phyloP scores from a whole-genome alignment of 1,284 basidiomycete species.

The Entoloma clypeatum region DNA sequence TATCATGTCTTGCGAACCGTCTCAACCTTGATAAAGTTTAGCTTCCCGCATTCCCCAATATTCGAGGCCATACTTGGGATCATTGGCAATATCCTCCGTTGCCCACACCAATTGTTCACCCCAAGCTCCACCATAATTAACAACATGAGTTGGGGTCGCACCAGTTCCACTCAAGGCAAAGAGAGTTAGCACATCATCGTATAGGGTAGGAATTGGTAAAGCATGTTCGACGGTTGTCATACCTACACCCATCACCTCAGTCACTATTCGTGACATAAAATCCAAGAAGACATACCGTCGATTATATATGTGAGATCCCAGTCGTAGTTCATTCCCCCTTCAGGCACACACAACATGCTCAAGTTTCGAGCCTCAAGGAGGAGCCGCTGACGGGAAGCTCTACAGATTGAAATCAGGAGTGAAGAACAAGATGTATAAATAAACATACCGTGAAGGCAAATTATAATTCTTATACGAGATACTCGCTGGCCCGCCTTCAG shows the following conservation, averaged over 20 bases:
- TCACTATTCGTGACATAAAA: neutral
- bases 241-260: slow-evolving; percentile 36
- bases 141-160: slow-evolving; percentile 67
- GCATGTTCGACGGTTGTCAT: slow-evolving; percentile 78
- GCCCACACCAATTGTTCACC: slow-evolving; percentile 72
- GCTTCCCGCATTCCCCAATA: neutral
- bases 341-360: slow-evolving; percentile 68
- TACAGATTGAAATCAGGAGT: slow-evolving; percentile 21
- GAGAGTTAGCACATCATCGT: slow-evolving; percentile 63
- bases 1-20: slow-evolving; percentile 59
- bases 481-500: slow-evolving; percentile 61
- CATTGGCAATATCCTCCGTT: slow-evolving; percentile 56
- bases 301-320: slow-evolving; percentile 75
- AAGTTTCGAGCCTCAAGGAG: slow-evolving; percentile 57
- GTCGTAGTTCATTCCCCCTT: slow-evolving; percentile 73
- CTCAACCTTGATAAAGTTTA: slow-evolving; percentile 44
- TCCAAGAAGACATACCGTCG: slow-evolving; percentile 45
- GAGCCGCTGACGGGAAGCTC: slow-evolving; percentile 66
- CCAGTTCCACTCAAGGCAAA: slow-evolving; percentile 67
- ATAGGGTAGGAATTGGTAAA: slow-evolving; percentile 58
- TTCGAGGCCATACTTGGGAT: slow-evolving; percentile 49
- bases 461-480: slow-evolving; percentile 79
- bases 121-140: slow-evolving; percentile 65
- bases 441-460: slow-evolving; percentile 52
- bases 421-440: too few species aligned